These are phyloP conservation scores for Chlorella sp. DNA, from an alignment of 139 green algal species.

Conservation along the genomic window DNA sequence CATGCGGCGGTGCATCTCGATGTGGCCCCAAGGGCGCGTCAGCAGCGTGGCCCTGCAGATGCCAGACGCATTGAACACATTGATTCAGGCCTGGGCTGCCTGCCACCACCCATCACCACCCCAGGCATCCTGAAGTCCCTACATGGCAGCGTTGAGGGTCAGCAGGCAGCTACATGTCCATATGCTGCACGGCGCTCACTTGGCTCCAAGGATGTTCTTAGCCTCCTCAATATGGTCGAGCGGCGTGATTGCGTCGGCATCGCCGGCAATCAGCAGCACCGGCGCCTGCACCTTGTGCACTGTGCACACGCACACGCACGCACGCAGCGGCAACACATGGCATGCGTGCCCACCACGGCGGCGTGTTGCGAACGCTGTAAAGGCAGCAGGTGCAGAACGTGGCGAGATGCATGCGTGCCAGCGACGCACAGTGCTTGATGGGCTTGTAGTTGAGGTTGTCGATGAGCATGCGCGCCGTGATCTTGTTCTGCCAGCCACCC, in stretches of 20 bases:
- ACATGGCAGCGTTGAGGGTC: background rate
- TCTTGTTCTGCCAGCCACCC: constrained; percentile 23
- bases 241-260: constrained; percentile 13
- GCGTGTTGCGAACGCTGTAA: background rate
- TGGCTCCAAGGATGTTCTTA: background rate
- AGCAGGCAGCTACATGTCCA: background rate
- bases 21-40: background rate
- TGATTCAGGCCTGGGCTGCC: too few relatives aligned
- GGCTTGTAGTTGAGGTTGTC: constrained; percentile 15
- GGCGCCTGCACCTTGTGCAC: constrained; percentile 1
- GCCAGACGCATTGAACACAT: background rate
- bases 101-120: background rate
- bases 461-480: constrained; percentile 18
- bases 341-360: background rate
- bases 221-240: constrained; percentile 3
- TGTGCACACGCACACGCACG: background rate
- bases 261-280: constrained; percentile 18
- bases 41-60: constrained; percentile 1
- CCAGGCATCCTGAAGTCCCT: background rate
- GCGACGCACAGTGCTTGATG: background rate
- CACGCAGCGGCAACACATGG: background rate
- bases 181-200: background rate
- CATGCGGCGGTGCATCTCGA: background rate
- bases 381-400: background rate
- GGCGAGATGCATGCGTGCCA: background rate